Percentiles rank a stretch among this genome's conserved stretches.
Conservation (phyloP, 148 eudicot genomes). For the Agrostemma githago region DNA sequence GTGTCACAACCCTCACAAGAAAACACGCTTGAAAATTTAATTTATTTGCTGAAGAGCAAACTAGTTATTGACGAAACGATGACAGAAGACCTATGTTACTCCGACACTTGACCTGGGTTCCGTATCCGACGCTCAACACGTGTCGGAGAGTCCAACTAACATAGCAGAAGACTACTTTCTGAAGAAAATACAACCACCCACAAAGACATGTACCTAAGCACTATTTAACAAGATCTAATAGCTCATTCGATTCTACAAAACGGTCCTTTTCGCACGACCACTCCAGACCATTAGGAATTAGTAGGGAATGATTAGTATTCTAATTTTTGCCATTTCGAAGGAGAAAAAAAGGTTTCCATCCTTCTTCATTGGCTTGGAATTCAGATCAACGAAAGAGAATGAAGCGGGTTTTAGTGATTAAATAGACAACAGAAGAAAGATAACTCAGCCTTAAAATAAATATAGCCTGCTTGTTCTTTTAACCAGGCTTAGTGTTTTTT, state of each 20-base stretch:
- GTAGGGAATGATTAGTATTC: neutral
- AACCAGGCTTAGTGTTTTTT: neutral
- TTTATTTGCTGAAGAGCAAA: neutral
- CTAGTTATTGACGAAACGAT: neutral
- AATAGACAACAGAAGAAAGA: neutral
- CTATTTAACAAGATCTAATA: neutral
- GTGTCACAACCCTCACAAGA: constrained; percentile 7
- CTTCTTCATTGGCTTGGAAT: neutral
- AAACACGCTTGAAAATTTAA: neutral
- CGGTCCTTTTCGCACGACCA: neutral
- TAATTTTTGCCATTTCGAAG: neutral
- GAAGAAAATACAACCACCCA: neutral
- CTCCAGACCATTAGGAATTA: neutral
- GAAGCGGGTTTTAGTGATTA: neutral
- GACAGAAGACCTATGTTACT: neutral
- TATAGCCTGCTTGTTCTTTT: neutral
- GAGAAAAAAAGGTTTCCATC: neutral
- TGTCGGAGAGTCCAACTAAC: too few species aligned
- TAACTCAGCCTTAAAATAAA: too few species aligned
- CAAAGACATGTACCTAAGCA: neutral
- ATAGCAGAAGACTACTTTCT: neutral
- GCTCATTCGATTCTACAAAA: neutral
- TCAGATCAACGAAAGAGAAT: neutral
- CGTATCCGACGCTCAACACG: too few species aligned
- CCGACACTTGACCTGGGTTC: too few species aligned